phyloP scores from a whole-genome alignment of 139 green algal genomes.

The Chloropicon primus region DNA sequence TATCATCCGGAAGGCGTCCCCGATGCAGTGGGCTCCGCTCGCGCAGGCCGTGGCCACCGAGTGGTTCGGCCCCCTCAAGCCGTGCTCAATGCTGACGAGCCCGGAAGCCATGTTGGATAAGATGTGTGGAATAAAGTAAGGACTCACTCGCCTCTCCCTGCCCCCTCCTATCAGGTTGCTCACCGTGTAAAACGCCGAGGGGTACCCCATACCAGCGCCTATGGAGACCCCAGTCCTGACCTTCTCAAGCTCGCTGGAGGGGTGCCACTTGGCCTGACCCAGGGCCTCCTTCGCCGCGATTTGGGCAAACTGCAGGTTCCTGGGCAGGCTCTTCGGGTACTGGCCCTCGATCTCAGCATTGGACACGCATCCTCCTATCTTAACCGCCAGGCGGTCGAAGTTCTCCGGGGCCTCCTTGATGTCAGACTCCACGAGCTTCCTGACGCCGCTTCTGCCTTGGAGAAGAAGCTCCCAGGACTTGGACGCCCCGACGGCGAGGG shows the following conservation, averaged over 20 bases:
- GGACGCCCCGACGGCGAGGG: constrained; percentile 51
- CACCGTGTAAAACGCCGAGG: constrained; percentile 55
- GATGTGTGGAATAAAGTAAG: constrained; percentile 85
- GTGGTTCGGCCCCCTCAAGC: constrained; percentile 68
- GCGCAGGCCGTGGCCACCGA: constrained; percentile 55
- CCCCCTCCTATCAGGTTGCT: constrained; percentile 35
- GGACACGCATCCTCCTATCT: background rate
- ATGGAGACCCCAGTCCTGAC: constrained; percentile 60
- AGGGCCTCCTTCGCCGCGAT: constrained; percentile 20
- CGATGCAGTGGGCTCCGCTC: constrained; percentile 49
- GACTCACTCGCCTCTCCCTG: constrained; percentile 49
- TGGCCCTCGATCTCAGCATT: background rate
- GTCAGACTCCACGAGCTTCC: constrained; percentile 40
- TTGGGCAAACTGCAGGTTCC: background rate
- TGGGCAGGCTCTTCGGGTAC: background rate
- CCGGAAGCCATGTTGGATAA: constrained; percentile 86
- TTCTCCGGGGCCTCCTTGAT: constrained; percentile 35
- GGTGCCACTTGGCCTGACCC: constrained; percentile 38
- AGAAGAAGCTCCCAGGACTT: constrained; percentile 52
- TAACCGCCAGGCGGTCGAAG: background rate
- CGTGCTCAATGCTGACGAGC: constrained; percentile 61
- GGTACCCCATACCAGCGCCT: constrained; percentile 75
- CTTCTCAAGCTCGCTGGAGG: constrained; percentile 9
- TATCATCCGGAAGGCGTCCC: constrained; percentile 69
- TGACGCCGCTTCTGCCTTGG: constrained; percentile 38